Conservation (phyloP, 2,329 filamentous ascomycete species). For the Penicillium griseofulvum region DNA sequence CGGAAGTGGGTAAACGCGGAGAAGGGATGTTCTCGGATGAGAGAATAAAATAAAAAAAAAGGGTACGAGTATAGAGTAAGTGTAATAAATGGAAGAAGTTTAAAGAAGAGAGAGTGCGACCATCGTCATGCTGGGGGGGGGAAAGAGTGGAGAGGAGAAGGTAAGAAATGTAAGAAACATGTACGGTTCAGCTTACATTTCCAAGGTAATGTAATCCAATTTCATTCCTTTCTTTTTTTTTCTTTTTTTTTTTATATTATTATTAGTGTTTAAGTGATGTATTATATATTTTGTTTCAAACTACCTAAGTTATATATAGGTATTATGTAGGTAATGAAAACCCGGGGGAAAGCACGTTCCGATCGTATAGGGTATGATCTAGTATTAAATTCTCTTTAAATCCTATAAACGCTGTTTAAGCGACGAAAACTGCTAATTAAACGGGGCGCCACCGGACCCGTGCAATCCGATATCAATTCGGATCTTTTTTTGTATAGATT, state of each 20-base stretch:
- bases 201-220: too few species aligned
- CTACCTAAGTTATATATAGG: too few species aligned
- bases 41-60: neutral
- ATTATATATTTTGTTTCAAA: too few species aligned
- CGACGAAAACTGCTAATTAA: neutral
- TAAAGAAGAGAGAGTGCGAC: conserved; percentile 16
- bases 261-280: too few species aligned
- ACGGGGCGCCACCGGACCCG: neutral
- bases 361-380: neutral
- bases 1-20: neutral
- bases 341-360: neutral
- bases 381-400: neutral
- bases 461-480: neutral
- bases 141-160: conserved; percentile 29
- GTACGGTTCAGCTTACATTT: conserved; percentile 12
- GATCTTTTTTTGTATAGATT: neutral
- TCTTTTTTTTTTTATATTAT: too few species aligned
- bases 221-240: too few species aligned
- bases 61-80: neutral
- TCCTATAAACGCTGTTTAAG: neutral
- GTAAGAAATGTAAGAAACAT: conserved; percentile 22
- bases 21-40: neutral
- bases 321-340: neutral
- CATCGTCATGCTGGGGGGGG: conserved; percentile 31
- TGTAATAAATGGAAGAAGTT: neutral